Conservation (phyloP, 805 yeast genomes). For the Zygoascus bituminiphila region DNA sequence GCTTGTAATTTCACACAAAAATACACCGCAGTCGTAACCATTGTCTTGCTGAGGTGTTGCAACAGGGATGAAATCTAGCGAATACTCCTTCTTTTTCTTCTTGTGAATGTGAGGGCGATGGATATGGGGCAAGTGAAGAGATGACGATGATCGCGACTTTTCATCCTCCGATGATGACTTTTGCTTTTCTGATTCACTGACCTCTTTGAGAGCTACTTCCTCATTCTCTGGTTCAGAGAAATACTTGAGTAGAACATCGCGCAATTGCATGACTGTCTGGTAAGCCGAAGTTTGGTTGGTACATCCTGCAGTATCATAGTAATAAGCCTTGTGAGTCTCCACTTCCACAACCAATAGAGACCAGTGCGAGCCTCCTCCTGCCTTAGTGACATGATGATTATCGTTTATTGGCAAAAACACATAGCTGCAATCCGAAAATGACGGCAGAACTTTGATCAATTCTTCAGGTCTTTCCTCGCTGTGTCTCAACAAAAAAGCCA, state of each 20-base stretch:
- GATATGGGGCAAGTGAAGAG: neutral
- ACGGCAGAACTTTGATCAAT: slow-evolving; percentile 40
- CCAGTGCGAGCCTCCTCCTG: slow-evolving; percentile 74
- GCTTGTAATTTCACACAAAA: slow-evolving; percentile 28
- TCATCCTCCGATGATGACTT: neutral
- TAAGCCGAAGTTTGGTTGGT: slow-evolving; percentile 35
- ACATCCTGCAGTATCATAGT: slow-evolving; percentile 53
- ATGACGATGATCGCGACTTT: neutral
- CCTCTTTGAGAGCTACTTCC: neutral
- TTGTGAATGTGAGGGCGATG: neutral
- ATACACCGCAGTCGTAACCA: slow-evolving; percentile 43
- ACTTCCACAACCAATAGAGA: slow-evolving; percentile 48
- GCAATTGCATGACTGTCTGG: slow-evolving; percentile 15
- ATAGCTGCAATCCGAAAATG: slow-evolving; percentile 36
- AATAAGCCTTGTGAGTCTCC: slow-evolving; percentile 34
- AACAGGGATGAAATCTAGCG: slow-evolving; percentile 24
- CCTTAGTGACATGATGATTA: slow-evolving; percentile 43
- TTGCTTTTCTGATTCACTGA: neutral
- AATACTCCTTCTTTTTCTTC: neutral
- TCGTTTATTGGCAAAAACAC: slow-evolving; percentile 65
- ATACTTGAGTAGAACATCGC: neutral
- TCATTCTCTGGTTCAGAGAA: neutral
- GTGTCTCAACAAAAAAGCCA: slow-evolving; percentile 53
- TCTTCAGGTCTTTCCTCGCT: slow-evolving; percentile 29
- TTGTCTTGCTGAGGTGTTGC: slow-evolving; percentile 42